Base-by-base conservation (phyloP, 805 yeast genomes). In the Candida insectalens region DNA sequence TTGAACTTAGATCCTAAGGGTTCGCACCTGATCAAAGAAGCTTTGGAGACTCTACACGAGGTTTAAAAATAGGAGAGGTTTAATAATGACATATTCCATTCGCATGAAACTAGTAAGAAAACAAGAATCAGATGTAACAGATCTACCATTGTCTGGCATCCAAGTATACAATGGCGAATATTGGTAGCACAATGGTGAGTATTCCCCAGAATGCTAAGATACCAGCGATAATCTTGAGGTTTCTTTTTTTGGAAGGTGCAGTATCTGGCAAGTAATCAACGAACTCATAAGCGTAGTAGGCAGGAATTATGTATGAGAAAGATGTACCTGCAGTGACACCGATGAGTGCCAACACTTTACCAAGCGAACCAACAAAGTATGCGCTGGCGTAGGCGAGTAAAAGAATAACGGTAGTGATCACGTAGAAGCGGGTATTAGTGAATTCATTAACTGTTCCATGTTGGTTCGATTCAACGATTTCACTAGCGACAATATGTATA, bases 251-350 rank as follows among this genome's bases (percentile, higher is more conserved):
- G 18, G 29, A 40, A n/a, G 39, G 19, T 7, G 36, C 30, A 8
- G 25, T 33, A 13, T 27, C 34, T 8, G 32, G 29, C 12, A n/a
- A 23, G 36, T 38, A 18, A 14, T 63, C 68, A 4, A 71, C 58
- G 38, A 87, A 63, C 45, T 71, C 76, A 57, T 71, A 84, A 3
- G 89, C 94, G 51, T 87, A 84, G 16, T 84, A 60, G 0, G 96
- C 96, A 0, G 96, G 96, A 30, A 87, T 64, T 19, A 84, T 85
- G 51, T 87, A 87, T 9, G 95, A 85, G 33, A 88, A 85, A 4
- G 94, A 74, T 0, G 96, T 87, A 1, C 95, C 83, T 0, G 96
- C 96, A 0, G 95, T 85, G 1, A 95, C 83, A 2, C 96, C 96
- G 4, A 87, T 95, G 42, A 87, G 63, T 2, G 95, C 87, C 44